phyloP scores from a whole-genome alignment of 345 rosid species.

The Camelina laxa region DNA sequence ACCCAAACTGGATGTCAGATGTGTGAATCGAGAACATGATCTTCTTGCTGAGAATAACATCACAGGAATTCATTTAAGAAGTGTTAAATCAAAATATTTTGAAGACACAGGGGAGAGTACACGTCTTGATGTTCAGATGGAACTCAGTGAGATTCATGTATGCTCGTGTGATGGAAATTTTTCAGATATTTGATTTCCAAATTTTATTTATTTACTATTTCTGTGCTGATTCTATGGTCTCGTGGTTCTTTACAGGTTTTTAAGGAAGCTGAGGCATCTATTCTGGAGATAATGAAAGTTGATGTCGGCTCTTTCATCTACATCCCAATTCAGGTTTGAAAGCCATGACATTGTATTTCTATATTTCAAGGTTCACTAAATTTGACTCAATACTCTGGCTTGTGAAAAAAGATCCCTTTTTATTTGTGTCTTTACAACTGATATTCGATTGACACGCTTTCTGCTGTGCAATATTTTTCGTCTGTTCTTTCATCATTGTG shows the following conservation, averaged over 20 bases:
- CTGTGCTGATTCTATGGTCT: slow-evolving; percentile 32
- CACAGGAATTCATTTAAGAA: slow-evolving; percentile 78
- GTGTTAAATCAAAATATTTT: slow-evolving; percentile 64
- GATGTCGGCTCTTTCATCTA: slow-evolving; percentile 76
- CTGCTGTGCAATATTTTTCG: background rate
- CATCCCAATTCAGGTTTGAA: slow-evolving; percentile 74
- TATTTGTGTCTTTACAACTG: slow-evolving; percentile 23
- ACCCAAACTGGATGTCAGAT: slow-evolving; percentile 85
- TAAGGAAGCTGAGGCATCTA: slow-evolving; percentile 74
- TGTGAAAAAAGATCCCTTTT: slow-evolving; percentile 22
- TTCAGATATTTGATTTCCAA: slow-evolving; percentile 31
- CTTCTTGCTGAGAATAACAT: slow-evolving; percentile 76
- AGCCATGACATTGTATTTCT: slow-evolving; percentile 34
- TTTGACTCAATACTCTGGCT: slow-evolving; percentile 26
- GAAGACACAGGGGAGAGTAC: slow-evolving; percentile 96
- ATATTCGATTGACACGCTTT: background rate
- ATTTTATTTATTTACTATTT: slow-evolving; percentile 26
- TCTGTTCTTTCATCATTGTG: slow-evolving; percentile 18
- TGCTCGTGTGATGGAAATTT: slow-evolving; percentile 40
- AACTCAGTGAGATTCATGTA: slow-evolving; percentile 97
- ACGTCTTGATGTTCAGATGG: slow-evolving; percentile 89
- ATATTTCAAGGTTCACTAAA: background rate
- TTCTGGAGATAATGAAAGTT: slow-evolving; percentile 91
- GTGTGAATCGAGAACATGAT: slow-evolving; percentile 68
- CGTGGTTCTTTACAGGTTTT: slow-evolving; percentile 68